Conservation (phyloP, 2,329 filamentous ascomycete species). For the Rosellinia necatrix region DNA sequence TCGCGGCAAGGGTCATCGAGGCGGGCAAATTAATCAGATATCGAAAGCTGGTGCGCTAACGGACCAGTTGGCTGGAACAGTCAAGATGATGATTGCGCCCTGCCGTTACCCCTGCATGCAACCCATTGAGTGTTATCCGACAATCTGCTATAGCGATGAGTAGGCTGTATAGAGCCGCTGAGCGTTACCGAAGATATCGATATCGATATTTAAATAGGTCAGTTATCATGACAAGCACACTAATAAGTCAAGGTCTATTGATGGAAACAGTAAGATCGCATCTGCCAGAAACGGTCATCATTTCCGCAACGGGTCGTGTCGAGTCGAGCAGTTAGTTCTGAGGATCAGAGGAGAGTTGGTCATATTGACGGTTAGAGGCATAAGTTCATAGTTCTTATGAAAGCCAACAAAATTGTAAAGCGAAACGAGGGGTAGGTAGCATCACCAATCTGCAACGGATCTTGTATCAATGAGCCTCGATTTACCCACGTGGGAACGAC, state of each 20-base stretch:
- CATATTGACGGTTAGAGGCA: not conserved
- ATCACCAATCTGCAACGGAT: not conserved
- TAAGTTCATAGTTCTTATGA: not conserved
- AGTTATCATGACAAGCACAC: not conserved
- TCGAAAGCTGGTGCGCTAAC: constrained; percentile 8
- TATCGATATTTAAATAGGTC: constrained; percentile 1
- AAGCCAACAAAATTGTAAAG: not conserved
- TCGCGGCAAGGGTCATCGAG: constrained; percentile 5
- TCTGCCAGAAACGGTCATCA: constrained; percentile 9
- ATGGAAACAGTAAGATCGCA: constrained; percentile 7
- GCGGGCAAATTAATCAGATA: constrained; percentile 18
- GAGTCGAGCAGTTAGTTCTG: no score
- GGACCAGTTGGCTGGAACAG: constrained; percentile 21
- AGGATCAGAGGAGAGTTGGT: no score
- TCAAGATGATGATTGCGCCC: not conserved
- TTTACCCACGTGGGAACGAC: constrained; percentile 1
- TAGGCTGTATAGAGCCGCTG: constrained; percentile 7
- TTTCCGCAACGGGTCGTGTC: not conserved
- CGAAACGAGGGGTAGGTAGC: not conserved
- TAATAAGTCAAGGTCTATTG: constrained; percentile 1
- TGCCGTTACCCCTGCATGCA: constrained; percentile 15
- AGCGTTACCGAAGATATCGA: no score
- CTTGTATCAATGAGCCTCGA: constrained; percentile 6
- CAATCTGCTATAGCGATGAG: constrained; percentile 14
- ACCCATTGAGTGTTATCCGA: constrained; percentile 16